Percentiles rank a stretch among this genome's conserved stretches.
These are phyloP conservation scores for rapeseed (Brassica napus) DNA, from an alignment of 345 rosid species.

Conservation along the genomic window Da-Ae NC_063436.1:26552501-26553000, in stretches of 20 bases:
- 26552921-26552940: not conserved
- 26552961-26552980: slow-evolving; percentile 63
- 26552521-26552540: slow-evolving; percentile 75
- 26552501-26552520: slow-evolving; percentile 61
- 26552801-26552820: slow-evolving; percentile 68
- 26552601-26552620: slow-evolving; percentile 77
- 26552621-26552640: slow-evolving; percentile 51
- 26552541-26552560: slow-evolving; percentile 94
- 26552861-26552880: not conserved
- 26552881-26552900: not conserved
- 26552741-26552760: not conserved
- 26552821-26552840: slow-evolving; percentile 37
- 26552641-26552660: slow-evolving; percentile 42
- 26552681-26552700: not conserved
- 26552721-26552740: slow-evolving; percentile 44
- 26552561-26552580: slow-evolving; percentile 71
- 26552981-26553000: slow-evolving; percentile 72
- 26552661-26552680: not conserved
- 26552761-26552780: not conserved
- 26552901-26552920: not conserved
- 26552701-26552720: slow-evolving; percentile 56
- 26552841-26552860: not conserved
- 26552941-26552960: slow-evolving; percentile 18
- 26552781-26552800: not conserved
- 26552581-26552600: slow-evolving; percentile 75